phyloP scores from a whole-genome alignment of 2,329 filamentous ascomycete species.

The Shiraia bambusicola region DNA sequence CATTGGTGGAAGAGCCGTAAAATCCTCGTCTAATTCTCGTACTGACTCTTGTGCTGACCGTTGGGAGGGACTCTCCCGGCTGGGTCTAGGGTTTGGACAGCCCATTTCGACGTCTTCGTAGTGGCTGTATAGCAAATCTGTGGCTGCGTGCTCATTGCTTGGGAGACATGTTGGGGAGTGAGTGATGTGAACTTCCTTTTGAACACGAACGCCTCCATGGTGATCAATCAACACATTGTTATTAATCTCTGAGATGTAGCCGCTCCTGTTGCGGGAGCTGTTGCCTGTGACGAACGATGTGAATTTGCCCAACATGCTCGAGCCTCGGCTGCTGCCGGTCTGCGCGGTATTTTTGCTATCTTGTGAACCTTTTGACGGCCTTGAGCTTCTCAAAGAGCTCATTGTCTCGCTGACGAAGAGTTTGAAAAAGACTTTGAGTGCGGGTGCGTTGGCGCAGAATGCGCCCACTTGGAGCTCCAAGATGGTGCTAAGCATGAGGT shows the following conservation, averaged over 20 bases:
- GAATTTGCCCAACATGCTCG: constrained; percentile 10
- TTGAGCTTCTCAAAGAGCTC: constrained; percentile 8
- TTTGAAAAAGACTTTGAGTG: constrained; percentile 38
- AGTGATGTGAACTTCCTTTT: constrained; percentile 17
- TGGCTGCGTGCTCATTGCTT: constrained; percentile 4
- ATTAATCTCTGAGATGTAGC: constrained; percentile 29
- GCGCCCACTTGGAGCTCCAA: constrained; percentile 34
- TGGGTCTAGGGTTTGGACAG: constrained; percentile 12
- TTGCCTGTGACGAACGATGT: constrained; percentile 8
- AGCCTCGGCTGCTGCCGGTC: not conserved
- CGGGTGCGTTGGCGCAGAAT: constrained; percentile 36
- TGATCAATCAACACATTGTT: constrained; percentile 19
- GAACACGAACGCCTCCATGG: constrained; percentile 24
- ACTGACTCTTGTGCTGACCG: constrained; percentile 11
- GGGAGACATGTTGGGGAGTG: constrained; percentile 7
- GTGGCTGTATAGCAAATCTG: constrained; percentile 17
- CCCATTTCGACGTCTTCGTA: constrained; percentile 32
- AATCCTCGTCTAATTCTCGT: constrained; percentile 7
- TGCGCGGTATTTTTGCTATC: not conserved
- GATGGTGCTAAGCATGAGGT: constrained; percentile 21
- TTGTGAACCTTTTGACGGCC: constrained; percentile 1
- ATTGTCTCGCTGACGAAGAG: constrained; percentile 30
- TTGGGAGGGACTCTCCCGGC: too few species aligned
- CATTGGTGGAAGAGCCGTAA: constrained; percentile 22
- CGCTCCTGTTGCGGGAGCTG: constrained; percentile 11